Base-by-base conservation (phyloP, 2,329 filamentous ascomycete genomes). In the Pseudomassariella vexata region DNA sequence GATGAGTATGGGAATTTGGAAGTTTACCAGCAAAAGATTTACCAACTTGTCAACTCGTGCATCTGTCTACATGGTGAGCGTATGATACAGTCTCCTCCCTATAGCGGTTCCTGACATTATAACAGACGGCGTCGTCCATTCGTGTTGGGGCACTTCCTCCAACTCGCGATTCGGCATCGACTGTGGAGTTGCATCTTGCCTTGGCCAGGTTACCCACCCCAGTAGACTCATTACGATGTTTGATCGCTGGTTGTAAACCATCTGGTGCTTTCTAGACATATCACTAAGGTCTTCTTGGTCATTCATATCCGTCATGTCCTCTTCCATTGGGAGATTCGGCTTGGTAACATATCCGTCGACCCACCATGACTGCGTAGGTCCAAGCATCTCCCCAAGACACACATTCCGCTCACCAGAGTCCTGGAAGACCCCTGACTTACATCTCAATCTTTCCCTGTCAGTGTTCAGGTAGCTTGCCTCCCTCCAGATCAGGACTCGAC, bases 341-440 rank as follows among this genome's bases (percentile, higher is more conserved):
- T 26, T 11, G 24, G 23, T 27, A 15, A 32, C 16, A 9, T 32
- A 32, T 16, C 30, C 30, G 17, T 32, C 30, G 8, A 32, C 30
- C 30, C 21, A 32, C 30, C 30, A 32, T 9, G 21, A 24, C 17
- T 32, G 30, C 4, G 21, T 10, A 20, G 23, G 22, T 5, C 16
- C 30, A 11, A 32, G n/a, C 7, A 25, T 19, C 16, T 25, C 30
- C 12, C 15, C 30, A 7, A 32, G 15, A 18, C 16, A 24, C 8
- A 32, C 22, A 12, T 24, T 19, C n/a, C n/a, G 7, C n/a, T 24
- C 23, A 12, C 21, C 15, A 5, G 3, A 7, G 22, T 15, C 22
- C 8, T 14, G 15, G 22, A 26, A 32, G 16, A 24, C 5, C 3
- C n/a, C 30, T 9, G 6, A 25, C 12, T 17, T 32, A 6, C 17